phyloP scores from a whole-genome alignment of 306 rosid genomes.

The Prinsepia uniflora region DNA sequence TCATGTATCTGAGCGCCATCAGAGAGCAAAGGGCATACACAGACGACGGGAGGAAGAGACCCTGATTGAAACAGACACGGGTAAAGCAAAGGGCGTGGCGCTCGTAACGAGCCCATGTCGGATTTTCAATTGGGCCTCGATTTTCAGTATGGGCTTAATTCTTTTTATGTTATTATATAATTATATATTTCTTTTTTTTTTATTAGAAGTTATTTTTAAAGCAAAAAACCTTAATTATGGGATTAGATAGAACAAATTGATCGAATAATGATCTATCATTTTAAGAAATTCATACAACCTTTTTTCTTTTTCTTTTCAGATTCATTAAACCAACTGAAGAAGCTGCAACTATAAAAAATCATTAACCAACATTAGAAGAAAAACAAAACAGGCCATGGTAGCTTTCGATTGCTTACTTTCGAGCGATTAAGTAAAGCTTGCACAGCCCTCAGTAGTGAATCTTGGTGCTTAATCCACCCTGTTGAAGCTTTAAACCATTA shows the following conservation, averaged over 20 bases:
- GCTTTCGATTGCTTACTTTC: too few species aligned
- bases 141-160: background rate
- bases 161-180: too few species aligned
- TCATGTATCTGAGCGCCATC: slow-evolving; percentile 4
- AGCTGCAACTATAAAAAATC: background rate
- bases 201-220: background rate
- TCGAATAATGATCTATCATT: background rate
- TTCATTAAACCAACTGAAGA: too few species aligned
- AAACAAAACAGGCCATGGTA: too few species aligned
- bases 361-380: too few species aligned
- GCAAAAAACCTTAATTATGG: background rate
- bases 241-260: background rate
- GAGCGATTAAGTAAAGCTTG: too few species aligned
- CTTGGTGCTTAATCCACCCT: too few species aligned
- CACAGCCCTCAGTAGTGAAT: too few species aligned
- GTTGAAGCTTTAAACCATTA: too few species aligned
- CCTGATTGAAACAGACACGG: background rate
- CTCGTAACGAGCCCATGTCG: background rate
- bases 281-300: background rate
- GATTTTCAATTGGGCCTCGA: background rate
- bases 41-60: background rate
- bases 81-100: background rate
- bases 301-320: too few species aligned
- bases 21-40: background rate
- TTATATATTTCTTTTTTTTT: too few species aligned